These are phyloP conservation scores for Closterium sp. DNA, from an alignment of 139 green algal genomes.

Conservation along the genomic window DNA sequence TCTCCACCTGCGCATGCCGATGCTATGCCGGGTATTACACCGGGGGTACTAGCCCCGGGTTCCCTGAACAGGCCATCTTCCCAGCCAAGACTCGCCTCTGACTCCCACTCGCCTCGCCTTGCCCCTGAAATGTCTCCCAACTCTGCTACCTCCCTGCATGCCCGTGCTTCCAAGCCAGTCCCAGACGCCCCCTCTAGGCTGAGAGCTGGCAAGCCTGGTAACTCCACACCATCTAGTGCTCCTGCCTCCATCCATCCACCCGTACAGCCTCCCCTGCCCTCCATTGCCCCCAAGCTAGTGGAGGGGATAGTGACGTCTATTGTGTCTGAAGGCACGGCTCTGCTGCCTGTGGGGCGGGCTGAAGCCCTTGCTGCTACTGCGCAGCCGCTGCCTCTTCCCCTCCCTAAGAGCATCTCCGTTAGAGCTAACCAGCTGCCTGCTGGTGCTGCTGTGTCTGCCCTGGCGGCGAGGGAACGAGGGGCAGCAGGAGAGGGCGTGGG, in stretches of 20 bases:
- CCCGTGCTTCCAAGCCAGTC: background rate
- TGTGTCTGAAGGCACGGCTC: conserved; percentile 6
- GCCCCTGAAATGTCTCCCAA: background rate
- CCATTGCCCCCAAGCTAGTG: background rate
- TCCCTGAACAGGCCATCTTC: background rate
- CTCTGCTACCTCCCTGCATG: background rate
- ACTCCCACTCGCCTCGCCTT: background rate
- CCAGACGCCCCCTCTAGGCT: background rate
- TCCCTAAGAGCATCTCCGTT: conserved; percentile 39
- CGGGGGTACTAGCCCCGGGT: background rate
- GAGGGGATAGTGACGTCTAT: conserved; percentile 1
- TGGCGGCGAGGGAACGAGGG: background rate
- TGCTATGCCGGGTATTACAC: background rate
- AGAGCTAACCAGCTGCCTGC: background rate
- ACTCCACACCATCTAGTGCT: background rate
- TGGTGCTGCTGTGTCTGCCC: background rate
- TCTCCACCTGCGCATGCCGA: background rate
- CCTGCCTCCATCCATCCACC: background rate
- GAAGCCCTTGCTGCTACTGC: background rate
- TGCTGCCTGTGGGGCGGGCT: conserved; percentile 18
- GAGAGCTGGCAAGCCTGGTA: background rate
- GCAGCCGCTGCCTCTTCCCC: background rate
- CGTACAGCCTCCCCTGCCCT: background rate
- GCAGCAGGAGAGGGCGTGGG: conserved; percentile 6
- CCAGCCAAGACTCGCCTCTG: background rate